Evolutionary conservation across 2,329 filamentous ascomycete genomes (phyloP).

Genomic region (Neonectria magnoliae): DNA sequence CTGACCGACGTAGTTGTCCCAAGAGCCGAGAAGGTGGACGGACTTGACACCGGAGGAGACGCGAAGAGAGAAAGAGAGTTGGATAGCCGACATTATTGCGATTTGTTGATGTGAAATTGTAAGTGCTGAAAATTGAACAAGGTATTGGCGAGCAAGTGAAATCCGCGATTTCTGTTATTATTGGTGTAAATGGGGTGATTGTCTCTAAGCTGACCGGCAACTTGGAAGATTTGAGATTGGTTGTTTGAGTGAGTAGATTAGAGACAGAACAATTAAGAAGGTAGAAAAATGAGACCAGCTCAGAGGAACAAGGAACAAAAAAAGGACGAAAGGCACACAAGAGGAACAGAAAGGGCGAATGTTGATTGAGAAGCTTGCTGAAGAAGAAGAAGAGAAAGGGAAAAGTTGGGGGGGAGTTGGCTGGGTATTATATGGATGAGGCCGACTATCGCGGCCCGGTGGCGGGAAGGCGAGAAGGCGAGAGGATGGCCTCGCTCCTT

Average conservation of each 20-base stretch:
- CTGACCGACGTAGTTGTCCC: constrained; percentile 96
- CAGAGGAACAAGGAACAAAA: constrained; percentile 54
- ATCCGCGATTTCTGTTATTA: constrained; percentile 62
- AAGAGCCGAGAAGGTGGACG: constrained; percentile 96
- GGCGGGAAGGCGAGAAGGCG: constrained; percentile 6
- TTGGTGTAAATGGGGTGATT: constrained; percentile 33
- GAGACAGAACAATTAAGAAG: constrained; percentile 48
- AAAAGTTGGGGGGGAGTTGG: constrained; percentile 46
- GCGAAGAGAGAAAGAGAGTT: constrained; percentile 95
- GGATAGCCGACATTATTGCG: constrained; percentile 81
- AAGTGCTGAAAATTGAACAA: constrained; percentile 43
- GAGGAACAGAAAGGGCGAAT: constrained; percentile 61
- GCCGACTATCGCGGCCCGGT: constrained; percentile 29
- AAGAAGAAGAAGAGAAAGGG: constrained; percentile 60
- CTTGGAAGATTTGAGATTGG: constrained; percentile 38
- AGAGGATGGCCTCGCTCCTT: neutral
- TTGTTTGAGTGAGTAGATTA: constrained; percentile 36
- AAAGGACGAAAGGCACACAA: constrained; percentile 52
- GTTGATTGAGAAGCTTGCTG: constrained; percentile 71
- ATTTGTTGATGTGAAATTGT: constrained; percentile 41
- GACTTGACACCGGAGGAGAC: constrained; percentile 97
- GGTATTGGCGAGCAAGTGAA: constrained; percentile 62
- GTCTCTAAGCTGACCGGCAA: constrained; percentile 56
- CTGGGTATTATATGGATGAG: constrained; percentile 43
- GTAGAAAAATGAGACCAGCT: constrained; percentile 64